Conservation (phyloP, 2,329 filamentous ascomycete genomes). For the Paecilomyces formosus region DNA sequence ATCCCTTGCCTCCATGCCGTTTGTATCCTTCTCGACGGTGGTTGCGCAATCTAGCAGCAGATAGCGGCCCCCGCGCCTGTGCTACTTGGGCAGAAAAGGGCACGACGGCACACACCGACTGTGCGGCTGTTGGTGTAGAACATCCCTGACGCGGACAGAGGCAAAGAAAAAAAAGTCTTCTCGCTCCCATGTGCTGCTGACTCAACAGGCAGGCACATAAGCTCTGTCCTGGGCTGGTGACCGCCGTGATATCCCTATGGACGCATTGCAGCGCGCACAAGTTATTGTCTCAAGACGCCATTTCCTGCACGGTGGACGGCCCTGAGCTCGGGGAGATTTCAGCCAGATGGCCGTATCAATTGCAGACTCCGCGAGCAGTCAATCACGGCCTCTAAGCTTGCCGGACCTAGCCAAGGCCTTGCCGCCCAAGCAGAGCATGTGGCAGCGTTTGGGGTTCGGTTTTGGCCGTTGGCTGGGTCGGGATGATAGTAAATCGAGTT, state of each 20-base stretch:
- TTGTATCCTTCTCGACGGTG: neutral
- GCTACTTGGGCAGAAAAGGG: neutral
- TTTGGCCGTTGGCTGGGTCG: constrained; percentile 35
- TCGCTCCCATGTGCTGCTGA: neutral
- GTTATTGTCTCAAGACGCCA: neutral
- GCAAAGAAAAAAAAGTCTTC: neutral
- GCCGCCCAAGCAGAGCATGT: constrained; percentile 34
- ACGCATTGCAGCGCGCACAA: neutral
- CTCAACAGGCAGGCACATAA: neutral
- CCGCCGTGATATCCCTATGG: neutral
- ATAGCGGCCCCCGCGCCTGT: neutral
- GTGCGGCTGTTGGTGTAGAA: neutral
- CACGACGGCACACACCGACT: neutral
- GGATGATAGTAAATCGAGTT: constrained; percentile 28
- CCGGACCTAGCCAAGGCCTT: constrained; percentile 26
- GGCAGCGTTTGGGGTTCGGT: constrained; percentile 32
- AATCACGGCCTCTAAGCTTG: constrained; percentile 25
- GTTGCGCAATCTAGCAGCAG: neutral
- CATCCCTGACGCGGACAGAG: neutral
- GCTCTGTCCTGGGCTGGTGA: neutral
- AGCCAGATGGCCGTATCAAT: constrained; percentile 37
- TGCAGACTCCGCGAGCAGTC: constrained; percentile 30
- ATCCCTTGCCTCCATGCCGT: neutral
- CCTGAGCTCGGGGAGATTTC: constrained; percentile 14
- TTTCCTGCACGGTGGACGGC: neutral